These are phyloP conservation scores for Trichoderma sp. DNA, from an alignment of 2,329 filamentous ascomycete genomes.

Conservation along the genomic window DNA sequence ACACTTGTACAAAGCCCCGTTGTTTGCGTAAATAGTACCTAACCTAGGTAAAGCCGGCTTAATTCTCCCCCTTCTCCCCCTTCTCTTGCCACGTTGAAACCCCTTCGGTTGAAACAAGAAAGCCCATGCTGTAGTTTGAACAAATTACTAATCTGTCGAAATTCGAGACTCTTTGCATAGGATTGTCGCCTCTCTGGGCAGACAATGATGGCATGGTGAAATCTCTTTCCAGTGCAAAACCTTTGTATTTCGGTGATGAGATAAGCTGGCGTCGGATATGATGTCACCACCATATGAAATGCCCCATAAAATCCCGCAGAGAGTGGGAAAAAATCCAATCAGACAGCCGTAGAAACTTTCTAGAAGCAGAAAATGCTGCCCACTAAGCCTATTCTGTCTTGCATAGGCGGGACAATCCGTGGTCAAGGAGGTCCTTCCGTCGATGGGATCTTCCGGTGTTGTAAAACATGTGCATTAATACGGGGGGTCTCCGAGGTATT, in stretches of 20 bases:
- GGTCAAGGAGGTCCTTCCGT: neutral
- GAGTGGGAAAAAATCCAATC: neutral
- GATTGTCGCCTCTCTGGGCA: neutral
- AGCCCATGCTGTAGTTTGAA: neutral
- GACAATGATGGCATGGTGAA: neutral
- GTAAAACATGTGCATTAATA: neutral
- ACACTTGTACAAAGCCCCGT: neutral
- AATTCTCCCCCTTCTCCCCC: neutral
- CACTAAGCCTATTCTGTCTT: neutral
- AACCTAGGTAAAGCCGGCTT: neutral
- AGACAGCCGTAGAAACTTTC: neutral
- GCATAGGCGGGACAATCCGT: slow-evolving; percentile 2
- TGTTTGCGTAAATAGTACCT: neutral
- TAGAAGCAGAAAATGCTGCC: neutral
- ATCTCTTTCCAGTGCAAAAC: neutral
- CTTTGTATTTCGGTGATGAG: neutral
- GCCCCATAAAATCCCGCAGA: neutral
- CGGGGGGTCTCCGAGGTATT: neutral
- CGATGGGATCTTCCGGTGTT: slow-evolving; percentile 11
- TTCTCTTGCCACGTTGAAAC: neutral
- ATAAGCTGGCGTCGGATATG: neutral
- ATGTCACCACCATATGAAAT: neutral
- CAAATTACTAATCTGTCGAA: neutral
- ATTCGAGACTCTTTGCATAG: neutral
- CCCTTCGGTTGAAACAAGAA: neutral